Conservation (phyloP, 2,329 filamentous ascomycete genomes). For the Ophiostoma tasmaniense region DNA sequence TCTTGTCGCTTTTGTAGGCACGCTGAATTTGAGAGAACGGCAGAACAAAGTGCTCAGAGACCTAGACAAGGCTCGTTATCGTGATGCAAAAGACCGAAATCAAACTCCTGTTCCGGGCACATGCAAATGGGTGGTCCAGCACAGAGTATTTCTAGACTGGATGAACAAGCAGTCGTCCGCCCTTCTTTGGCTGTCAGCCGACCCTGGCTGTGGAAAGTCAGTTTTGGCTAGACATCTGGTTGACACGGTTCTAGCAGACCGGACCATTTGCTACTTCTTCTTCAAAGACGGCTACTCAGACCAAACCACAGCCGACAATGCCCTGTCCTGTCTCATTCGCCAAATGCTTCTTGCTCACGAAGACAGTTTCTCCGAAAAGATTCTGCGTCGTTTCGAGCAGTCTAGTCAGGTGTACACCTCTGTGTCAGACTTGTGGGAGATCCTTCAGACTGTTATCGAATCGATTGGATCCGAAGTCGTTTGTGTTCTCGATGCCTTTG, state of each 20-base stretch:
- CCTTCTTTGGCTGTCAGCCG: not conserved
- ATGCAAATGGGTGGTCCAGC: not conserved
- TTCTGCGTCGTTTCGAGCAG: not conserved
- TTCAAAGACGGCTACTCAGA: not conserved
- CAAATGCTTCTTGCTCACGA: not conserved
- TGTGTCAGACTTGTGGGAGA: not conserved
- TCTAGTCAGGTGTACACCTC: not conserved
- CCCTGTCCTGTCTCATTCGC: not conserved
- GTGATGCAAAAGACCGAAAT: not conserved
- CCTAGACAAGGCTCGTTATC: not conserved
- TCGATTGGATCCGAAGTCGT: not conserved
- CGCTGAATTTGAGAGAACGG: not conserved
- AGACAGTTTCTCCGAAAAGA: not conserved
- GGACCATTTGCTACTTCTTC: not conserved
- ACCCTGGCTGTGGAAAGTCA: constrained; percentile 2
- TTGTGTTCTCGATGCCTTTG: not conserved
- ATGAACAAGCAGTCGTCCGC: not conserved
- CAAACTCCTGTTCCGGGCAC: not conserved
- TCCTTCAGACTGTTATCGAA: not conserved
- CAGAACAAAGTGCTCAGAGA: not conserved
- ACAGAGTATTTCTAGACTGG: not conserved
- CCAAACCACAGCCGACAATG: not conserved
- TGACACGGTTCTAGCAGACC: not conserved
- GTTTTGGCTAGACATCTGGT: not conserved
- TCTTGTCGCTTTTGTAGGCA: not conserved